A percentile compares a stretch with the other conserved stretches of the same genome.
These are phyloP conservation scores for Trichomonas gallinae DNA, from an alignment of 208 protist genomes.

Conservation along the genomic window DNA sequence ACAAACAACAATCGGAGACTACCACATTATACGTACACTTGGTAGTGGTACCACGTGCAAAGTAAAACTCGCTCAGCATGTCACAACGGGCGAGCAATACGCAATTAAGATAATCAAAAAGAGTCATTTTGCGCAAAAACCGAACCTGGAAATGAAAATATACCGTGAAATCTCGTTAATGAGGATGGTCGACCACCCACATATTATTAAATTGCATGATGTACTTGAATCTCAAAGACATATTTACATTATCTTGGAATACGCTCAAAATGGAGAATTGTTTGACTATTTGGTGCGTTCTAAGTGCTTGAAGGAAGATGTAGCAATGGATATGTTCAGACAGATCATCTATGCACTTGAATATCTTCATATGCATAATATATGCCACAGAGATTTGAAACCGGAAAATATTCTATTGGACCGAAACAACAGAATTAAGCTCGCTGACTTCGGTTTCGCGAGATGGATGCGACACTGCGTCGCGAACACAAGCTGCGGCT, in stretches of 20 bases:
- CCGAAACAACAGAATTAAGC: background rate
- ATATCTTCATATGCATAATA: background rate
- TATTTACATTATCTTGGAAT: constrained; percentile 53
- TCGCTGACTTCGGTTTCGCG: constrained; percentile 38
- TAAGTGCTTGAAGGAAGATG: constrained; percentile 51
- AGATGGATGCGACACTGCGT: constrained; percentile 59
- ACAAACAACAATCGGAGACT: background rate
- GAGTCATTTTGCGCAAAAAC: background rate
- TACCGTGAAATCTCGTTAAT: background rate
- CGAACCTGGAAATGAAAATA: background rate
- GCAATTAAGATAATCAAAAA: constrained; percentile 24
- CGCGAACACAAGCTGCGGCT: constrained; percentile 64
- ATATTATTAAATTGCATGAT: background rate
- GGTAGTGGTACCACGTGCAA: background rate
- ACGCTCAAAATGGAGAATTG: constrained; percentile 88
- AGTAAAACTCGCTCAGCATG: background rate
- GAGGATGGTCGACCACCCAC: background rate
- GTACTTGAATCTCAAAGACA: background rate
- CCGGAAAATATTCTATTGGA: constrained; percentile 29
- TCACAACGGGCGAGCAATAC: background rate
- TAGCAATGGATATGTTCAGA: constrained; percentile 63
- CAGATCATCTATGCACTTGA: constrained; percentile 24
- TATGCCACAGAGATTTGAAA: constrained; percentile 30
- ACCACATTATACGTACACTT: background rate
- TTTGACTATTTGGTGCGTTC: constrained; percentile 97